A percentile compares a stretch with the other conserved stretches of the same genome.
Conservation (phyloP, 768 basidiomycete species). For the Lentinus brumalis region DNA sequence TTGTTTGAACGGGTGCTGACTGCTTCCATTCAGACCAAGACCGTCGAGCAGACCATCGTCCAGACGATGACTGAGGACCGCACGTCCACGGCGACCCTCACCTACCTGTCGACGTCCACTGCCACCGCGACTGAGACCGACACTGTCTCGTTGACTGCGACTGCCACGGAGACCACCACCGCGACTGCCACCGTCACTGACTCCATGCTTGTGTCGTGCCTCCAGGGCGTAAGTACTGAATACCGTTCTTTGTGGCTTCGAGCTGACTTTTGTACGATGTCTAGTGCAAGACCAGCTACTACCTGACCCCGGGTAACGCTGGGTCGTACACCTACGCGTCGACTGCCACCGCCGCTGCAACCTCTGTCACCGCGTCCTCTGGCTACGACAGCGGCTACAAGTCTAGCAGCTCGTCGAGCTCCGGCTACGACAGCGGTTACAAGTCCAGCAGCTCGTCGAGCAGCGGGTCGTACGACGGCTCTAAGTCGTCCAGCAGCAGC, state of each 20-base stretch:
- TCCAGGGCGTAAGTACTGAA: constrained; percentile 16
- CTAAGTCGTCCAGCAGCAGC: not conserved
- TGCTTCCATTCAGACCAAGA: constrained; percentile 48
- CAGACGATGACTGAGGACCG: constrained; percentile 50
- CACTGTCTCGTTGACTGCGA: constrained; percentile 35
- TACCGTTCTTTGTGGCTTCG: not conserved
- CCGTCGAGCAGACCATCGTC: constrained; percentile 57
- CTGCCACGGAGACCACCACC: constrained; percentile 40
- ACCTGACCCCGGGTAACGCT: constrained; percentile 53
- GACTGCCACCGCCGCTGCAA: constrained; percentile 22
- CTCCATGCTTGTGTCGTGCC: constrained; percentile 33
- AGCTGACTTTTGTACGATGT: constrained; percentile 2
- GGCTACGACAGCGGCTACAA: constrained; percentile 1
- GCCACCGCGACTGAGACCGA: constrained; percentile 46
- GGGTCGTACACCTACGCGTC: constrained; percentile 46
- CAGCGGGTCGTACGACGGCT: not conserved
- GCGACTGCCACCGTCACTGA: constrained; percentile 45
- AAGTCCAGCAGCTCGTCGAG: not conserved
- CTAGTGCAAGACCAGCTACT: constrained; percentile 62
- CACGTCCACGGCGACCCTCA: constrained; percentile 53
- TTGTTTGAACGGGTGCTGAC: not conserved
- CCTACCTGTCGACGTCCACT: constrained; percentile 45
- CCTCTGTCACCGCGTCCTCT: constrained; percentile 5
- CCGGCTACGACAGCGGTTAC: not conserved
- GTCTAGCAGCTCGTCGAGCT: not conserved